A percentile compares a stretch with the other conserved stretches of the same genome.
phyloP scores from a whole-genome alignment of 179 eudicot genomes.

The Vitellaria paradoxa region DNA sequence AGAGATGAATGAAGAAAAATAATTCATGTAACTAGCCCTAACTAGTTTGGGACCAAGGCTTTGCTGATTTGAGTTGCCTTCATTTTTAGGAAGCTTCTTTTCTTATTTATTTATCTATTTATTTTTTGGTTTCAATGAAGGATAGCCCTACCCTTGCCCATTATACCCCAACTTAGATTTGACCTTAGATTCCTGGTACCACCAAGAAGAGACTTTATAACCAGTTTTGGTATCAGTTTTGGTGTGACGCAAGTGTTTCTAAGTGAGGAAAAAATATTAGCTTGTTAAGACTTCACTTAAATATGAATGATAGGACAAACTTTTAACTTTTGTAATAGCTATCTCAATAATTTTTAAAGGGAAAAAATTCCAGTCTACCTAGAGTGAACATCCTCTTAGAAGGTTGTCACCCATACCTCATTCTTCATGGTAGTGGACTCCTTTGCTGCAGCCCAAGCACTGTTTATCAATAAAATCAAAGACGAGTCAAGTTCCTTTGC shows the following conservation, averaged over 20 bases:
- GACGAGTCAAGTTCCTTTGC: constrained; percentile 93
- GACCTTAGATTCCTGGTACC: background rate
- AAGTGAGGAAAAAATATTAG: background rate
- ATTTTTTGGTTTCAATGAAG: background rate
- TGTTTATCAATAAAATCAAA: constrained; percentile 73
- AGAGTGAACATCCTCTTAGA: background rate
- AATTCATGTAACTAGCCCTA: too few species aligned
- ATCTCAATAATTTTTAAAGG: background rate
- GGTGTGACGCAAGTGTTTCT: background rate
- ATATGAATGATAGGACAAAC: too few species aligned
- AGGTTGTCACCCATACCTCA: constrained; percentile 49
- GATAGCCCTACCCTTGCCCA: background rate
- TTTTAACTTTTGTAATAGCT: background rate
- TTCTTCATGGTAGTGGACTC: constrained; percentile 84
- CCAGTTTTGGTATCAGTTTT: background rate
- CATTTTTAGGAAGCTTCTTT: background rate
- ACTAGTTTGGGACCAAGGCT: too few species aligned
- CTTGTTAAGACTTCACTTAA: background rate
- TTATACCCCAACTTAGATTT: background rate
- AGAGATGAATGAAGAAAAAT: too few species aligned
- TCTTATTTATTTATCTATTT: too few species aligned
- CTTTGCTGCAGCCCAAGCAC: constrained; percentile 95
- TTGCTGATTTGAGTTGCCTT: too few species aligned
- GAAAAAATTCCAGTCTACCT: background rate
- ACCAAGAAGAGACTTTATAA: background rate